A percentile compares a stretch with the other conserved stretches of the same genome.
These are phyloP conservation scores for Colletotrichum aenigma DNA, from an alignment of 2,329 filamentous ascomycete species.

Conservation along the genomic window DNA sequence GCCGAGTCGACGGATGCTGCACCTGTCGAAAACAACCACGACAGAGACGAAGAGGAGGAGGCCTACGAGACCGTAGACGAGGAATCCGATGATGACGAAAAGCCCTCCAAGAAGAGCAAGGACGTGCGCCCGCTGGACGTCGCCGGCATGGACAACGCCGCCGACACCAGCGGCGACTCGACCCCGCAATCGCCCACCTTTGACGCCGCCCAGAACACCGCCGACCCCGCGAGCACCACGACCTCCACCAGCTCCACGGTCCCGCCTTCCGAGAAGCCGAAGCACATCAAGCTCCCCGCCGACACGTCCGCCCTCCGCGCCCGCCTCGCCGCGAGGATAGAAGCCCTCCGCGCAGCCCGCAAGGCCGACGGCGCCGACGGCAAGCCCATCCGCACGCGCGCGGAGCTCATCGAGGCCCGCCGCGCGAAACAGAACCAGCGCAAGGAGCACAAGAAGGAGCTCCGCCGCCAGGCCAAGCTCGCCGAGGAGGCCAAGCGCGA, in stretches of 20 bases:
- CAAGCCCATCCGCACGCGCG: slow-evolving; percentile 80
- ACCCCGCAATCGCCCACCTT: slow-evolving; percentile 63
- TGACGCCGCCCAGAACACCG: slow-evolving; percentile 51
- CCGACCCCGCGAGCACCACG: slow-evolving; percentile 58
- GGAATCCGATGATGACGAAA: slow-evolving; percentile 22
- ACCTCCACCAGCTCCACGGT: slow-evolving; percentile 74
- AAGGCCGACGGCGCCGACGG: slow-evolving; percentile 88
- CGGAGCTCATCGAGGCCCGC: slow-evolving; percentile 90
- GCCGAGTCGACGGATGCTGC: slow-evolving; percentile 24
- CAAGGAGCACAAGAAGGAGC: slow-evolving; percentile 87
- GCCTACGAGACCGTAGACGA: slow-evolving; percentile 17
- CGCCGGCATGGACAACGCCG: slow-evolving; percentile 37
- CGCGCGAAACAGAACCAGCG: slow-evolving; percentile 86
- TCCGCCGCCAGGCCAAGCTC: slow-evolving; percentile 76
- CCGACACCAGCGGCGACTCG: slow-evolving; percentile 43
- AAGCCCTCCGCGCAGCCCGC: slow-evolving; percentile 80
- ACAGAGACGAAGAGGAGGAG: slow-evolving; percentile 17
- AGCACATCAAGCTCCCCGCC: slow-evolving; percentile 69
- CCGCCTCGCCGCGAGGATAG: slow-evolving; percentile 82
- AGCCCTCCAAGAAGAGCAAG: slow-evolving; percentile 8
- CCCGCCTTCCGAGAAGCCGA: slow-evolving; percentile 64
- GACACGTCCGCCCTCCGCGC: slow-evolving; percentile 78
- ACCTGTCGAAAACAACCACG: slow-evolving; percentile 7
- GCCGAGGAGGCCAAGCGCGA: slow-evolving; percentile 76
- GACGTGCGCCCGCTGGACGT: slow-evolving; percentile 28